Evolutionary conservation across 495 filamentous ascomycete species (phyloP).

Genomic region (Penicillium chermesinum): DNA sequence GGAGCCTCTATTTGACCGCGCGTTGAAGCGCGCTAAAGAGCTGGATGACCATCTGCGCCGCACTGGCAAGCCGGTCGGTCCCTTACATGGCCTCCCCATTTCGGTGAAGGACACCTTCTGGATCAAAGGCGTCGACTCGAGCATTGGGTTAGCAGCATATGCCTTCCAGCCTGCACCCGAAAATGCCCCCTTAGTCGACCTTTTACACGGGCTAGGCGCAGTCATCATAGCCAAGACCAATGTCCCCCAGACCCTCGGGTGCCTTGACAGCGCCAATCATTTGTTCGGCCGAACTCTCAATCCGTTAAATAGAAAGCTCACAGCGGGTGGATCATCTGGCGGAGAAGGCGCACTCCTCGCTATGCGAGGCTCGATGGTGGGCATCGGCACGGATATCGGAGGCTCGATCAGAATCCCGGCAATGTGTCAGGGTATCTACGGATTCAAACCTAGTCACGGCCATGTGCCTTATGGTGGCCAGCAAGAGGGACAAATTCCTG

Average conservation of each 20-base stretch:
- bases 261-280: slow-evolving; percentile 36
- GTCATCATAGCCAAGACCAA: slow-evolving; percentile 66
- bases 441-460: slow-evolving; percentile 54
- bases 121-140: slow-evolving; percentile 52
- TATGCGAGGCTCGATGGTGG: slow-evolving; percentile 56
- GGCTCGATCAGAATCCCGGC: slow-evolving; percentile 59
- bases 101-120: slow-evolving; percentile 64
- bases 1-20: slow-evolving; percentile 60
- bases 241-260: slow-evolving; percentile 49
- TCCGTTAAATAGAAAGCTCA: slow-evolving; percentile 52
- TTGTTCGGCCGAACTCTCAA: slow-evolving; percentile 60
- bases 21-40: slow-evolving; percentile 50
- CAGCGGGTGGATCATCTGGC: slow-evolving; percentile 58
- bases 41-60: slow-evolving; percentile 51
- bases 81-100: slow-evolving; percentile 64
- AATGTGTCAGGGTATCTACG: slow-evolving; percentile 53
- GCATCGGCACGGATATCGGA: slow-evolving; percentile 64
- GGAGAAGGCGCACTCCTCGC: slow-evolving; percentile 64
- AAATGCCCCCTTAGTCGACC: slow-evolving; percentile 39
- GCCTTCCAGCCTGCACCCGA: slow-evolving; percentile 44
- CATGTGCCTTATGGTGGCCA: slow-evolving; percentile 52
- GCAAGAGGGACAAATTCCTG: slow-evolving; percentile 36
- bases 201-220: slow-evolving; percentile 42
- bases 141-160: slow-evolving; percentile 53
- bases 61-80: slow-evolving; percentile 49